Percentiles rank a stretch among this genome's conserved stretches.
Conservation (phyloP, 2,329 filamentous ascomycete genomes). For the Microsporum audouinii region DNA sequence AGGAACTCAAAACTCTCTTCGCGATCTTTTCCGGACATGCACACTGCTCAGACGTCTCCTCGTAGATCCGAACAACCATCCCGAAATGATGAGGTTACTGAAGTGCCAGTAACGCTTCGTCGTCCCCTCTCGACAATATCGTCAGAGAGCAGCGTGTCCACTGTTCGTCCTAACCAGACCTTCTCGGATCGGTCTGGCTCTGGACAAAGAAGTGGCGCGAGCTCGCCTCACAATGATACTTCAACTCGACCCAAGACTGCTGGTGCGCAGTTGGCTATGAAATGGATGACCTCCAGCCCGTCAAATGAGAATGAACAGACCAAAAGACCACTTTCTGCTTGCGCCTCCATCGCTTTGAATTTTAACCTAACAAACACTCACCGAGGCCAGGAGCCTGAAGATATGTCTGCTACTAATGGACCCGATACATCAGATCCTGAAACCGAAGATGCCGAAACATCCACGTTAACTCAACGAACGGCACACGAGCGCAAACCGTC, state of each 20-base stretch:
- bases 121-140: slow-evolving; percentile 74
- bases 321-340: slow-evolving; percentile 34
- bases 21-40: slow-evolving; percentile 23
- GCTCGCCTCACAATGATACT: slow-evolving; percentile 13
- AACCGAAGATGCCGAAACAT: not conserved
- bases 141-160: slow-evolving; percentile 63
- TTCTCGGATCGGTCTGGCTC: slow-evolving; percentile 49
- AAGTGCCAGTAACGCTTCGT: slow-evolving; percentile 45
- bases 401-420: not conserved
- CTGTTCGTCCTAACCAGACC: slow-evolving; percentile 58
- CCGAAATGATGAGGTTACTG: slow-evolving; percentile 7
- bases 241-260: slow-evolving; percentile 35
- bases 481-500: slow-evolving; percentile 18
- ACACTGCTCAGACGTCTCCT: slow-evolving; percentile 22
- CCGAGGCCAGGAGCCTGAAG: not conserved
- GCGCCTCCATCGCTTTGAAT: slow-evolving; percentile 19
- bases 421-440: not conserved
- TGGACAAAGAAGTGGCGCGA: slow-evolving; percentile 23
- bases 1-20: slow-evolving; percentile 25
- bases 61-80: slow-evolving; percentile 21
- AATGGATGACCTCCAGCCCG: slow-evolving; percentile 10
- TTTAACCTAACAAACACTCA: not conserved
- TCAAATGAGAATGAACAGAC: slow-evolving; percentile 15
- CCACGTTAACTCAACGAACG: slow-evolving; percentile 1
- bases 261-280: slow-evolving; percentile 28